Conservation (phyloP, 345 rosid species). For the Physaria fendleri region DNA sequence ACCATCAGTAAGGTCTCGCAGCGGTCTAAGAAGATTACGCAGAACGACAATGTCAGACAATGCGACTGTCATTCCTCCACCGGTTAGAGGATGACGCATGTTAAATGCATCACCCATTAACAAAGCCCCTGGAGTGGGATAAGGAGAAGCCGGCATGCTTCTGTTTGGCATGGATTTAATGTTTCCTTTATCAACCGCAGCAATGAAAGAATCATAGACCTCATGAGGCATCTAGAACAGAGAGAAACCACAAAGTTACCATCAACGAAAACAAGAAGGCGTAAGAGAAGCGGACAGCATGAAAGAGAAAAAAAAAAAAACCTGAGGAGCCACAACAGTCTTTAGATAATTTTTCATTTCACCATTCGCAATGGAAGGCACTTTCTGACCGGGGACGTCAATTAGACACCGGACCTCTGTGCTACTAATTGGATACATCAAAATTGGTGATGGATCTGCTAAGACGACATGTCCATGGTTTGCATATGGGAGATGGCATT, state of each 20-base stretch:
- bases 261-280: no score
- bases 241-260: no score
- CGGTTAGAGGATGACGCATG: slow-evolving; percentile 54
- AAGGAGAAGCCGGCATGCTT: slow-evolving; percentile 55
- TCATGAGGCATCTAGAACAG: no score
- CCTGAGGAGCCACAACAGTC: slow-evolving; percentile 36
- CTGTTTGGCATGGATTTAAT: slow-evolving; percentile 51
- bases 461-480: slow-evolving; percentile 51
- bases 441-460: slow-evolving; percentile 48
- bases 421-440: slow-evolving; percentile 50
- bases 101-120: slow-evolving; percentile 50
- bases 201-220: slow-evolving; percentile 34
- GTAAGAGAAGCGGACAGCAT: no score
- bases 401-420: slow-evolving; percentile 46
- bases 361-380: slow-evolving; percentile 43
- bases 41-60: slow-evolving; percentile 46
- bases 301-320: no score
- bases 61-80: slow-evolving; percentile 56
- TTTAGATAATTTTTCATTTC: slow-evolving; percentile 43
- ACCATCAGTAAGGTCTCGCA: slow-evolving; percentile 30
- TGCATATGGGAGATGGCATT: slow-evolving; percentile 40
- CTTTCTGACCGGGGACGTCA: slow-evolving; percentile 41
- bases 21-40: slow-evolving; percentile 37
- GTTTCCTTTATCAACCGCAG: slow-evolving; percentile 41
- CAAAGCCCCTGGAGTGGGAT: slow-evolving; percentile 43